phyloP scores from a whole-genome alignment of 805 yeast species.

The Candida maesae region DNA sequence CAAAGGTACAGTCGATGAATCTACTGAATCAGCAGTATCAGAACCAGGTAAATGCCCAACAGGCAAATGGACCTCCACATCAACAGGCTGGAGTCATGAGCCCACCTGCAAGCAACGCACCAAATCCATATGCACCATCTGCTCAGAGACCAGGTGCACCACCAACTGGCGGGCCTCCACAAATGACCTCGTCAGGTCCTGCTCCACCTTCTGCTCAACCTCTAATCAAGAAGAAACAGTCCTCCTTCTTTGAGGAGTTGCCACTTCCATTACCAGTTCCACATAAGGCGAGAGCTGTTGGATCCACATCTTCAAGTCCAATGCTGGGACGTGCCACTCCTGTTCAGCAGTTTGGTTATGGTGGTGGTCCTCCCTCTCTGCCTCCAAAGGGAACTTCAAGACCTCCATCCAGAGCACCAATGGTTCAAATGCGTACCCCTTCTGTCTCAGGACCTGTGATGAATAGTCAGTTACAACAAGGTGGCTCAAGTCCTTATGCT shows the following conservation, averaged over 20 bases:
- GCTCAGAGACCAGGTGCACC: not conserved
- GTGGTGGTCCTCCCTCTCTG: not conserved
- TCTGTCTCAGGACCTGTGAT: constrained; percentile 1
- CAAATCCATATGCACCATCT: not conserved
- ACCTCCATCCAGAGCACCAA: constrained; percentile 4
- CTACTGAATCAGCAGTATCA: constrained; percentile 12
- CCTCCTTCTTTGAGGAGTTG: constrained; percentile 55
- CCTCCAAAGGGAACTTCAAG: constrained; percentile 9
- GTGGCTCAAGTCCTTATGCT: constrained; percentile 6
- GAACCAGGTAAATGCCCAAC: constrained; percentile 1
- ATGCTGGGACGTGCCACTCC: not conserved
- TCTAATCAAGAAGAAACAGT: constrained; percentile 30
- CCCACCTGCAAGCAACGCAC: not conserved
- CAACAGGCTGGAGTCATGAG: not conserved
- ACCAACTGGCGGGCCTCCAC: no score
- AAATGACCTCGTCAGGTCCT: no score
- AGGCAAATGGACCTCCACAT: constrained; percentile 1
- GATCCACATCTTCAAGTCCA: constrained; percentile 9
- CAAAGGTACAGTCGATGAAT: constrained; percentile 19
- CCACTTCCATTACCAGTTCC: constrained; percentile 36
- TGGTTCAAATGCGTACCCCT: constrained; percentile 1
- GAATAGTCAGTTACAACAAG: no score
- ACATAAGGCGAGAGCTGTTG: constrained; percentile 6
- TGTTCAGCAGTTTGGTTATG: not conserved
- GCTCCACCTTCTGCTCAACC: constrained; percentile 7